phyloP scores from a whole-genome alignment of 768 basidiomycete species.

The Erythrobasidium yunnanense region DNA sequence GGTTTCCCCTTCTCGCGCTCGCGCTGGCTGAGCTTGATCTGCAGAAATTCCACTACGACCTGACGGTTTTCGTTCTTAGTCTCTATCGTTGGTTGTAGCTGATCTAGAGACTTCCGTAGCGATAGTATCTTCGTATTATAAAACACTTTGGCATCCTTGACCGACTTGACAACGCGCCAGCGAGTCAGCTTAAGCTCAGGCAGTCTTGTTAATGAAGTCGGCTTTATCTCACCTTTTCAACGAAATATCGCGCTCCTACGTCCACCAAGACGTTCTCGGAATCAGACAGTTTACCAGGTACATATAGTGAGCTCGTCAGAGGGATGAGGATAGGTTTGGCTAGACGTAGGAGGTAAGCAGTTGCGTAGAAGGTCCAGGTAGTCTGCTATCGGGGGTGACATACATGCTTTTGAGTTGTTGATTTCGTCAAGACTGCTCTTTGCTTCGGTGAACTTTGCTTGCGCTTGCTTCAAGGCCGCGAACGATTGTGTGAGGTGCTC shows the following conservation, averaged over 20 bases:
- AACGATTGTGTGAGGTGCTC: conserved; percentile 84
- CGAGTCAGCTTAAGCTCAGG: too few relatives aligned
- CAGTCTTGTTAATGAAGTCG: not conserved
- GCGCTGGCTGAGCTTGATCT: conserved; percentile 1
- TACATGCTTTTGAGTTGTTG: conserved; percentile 15
- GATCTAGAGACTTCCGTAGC: conserved; percentile 70
- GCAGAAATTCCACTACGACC: conserved; percentile 25
- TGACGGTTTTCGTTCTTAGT: conserved; percentile 62
- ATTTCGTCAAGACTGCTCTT: conserved; percentile 40
- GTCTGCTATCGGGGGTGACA: not conserved
- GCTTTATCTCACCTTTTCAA: conserved; percentile 69
- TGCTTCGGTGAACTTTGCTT: conserved; percentile 74
- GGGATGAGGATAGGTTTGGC: conserved; percentile 84
- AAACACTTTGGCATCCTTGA: conserved; percentile 65
- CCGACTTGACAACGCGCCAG: too few relatives aligned
- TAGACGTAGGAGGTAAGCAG: conserved; percentile 38
- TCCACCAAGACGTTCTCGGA: conserved; percentile 82
- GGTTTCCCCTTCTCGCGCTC: not conserved
- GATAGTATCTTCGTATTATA: conserved; percentile 71
- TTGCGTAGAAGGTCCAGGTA: not conserved
- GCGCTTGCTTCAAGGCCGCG: conserved; percentile 80
- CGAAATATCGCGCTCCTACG: conserved; percentile 90
- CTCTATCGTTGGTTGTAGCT: conserved; percentile 74
- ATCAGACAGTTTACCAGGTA: conserved; percentile 78
- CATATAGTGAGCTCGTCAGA: conserved; percentile 84